Base-by-base conservation (phyloP, 73 alveolate species). In the Uronychia binucleata region DNA sequence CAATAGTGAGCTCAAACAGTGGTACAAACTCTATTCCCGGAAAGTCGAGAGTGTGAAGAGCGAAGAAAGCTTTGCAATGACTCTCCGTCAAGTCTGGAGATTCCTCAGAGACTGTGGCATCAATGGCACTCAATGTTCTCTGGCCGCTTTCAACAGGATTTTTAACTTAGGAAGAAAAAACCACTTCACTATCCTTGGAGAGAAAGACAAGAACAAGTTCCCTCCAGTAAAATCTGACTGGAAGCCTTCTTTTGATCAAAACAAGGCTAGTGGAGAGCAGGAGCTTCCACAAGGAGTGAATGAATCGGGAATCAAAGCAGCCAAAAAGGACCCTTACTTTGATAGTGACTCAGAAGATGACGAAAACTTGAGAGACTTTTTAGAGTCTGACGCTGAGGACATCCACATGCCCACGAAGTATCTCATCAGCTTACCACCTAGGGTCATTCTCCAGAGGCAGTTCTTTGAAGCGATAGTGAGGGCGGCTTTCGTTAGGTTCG, bases 61-160 rank as follows among this genome's bases (percentile, higher is more conserved):
- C 75, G 96, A 83, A 86, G 93, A 90, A 78, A 92, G 98, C 34
- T 93, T 97, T 75, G 93, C 97, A 32, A 78, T 96, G 86, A 89
- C 95, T 46, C 87, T 94, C 58, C 86, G 97, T 77, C 96, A 97
- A 58, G 84, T 97, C 19, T 93, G 98, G 98, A 83, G 97, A 85
- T 96, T 96, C 93, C 88, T 97, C 27, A 96, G 98, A 88, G 99
- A 97, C 82, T 81, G 94, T 87, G 89, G 94, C 59, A 88, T 97
- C n/a, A 93, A 93, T 57, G 98, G 96, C 35, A 93, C 96, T 59
- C 96, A 94, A 58, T 88, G 93, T 26, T 84, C 99, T 0, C 80
- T 97, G 30, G 99, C 99, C 1, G 88, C 86, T 13, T 85, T 97
- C 78, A 94, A 97, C 80, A 85, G 99, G 82, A 83, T 96, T 13